Evolutionary conservation across 1,284 basidiomycete species (phyloP).

Genomic region (Microbotryum lychnidis-dioicae): DNA sequence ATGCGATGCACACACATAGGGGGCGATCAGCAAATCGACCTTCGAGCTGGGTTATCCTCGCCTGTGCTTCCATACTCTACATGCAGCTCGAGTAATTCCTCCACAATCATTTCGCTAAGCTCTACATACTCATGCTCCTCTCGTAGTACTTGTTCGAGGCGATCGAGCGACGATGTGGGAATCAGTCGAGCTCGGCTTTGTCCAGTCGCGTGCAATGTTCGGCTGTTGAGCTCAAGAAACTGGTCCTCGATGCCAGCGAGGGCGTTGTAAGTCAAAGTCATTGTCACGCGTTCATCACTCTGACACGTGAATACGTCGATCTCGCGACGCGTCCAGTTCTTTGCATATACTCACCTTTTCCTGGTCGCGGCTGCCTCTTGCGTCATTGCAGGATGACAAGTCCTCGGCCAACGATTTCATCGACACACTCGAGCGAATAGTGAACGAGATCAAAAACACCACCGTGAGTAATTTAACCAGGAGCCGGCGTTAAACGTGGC

Average conservation of each 20-base stretch:
- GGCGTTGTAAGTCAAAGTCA: slow-evolving; percentile 24
- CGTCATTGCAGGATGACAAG: slow-evolving; percentile 46
- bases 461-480: slow-evolving; percentile 40
- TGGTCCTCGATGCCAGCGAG: slow-evolving; percentile 28
- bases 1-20: too few relatives aligned
- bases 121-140: too few relatives aligned
- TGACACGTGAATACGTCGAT: neutral
- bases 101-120: too few relatives aligned
- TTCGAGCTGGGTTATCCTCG: too few relatives aligned
- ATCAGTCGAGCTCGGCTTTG: too few relatives aligned
- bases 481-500: slow-evolving; percentile 49
- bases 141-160: slow-evolving; percentile 31
- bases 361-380: too few relatives aligned
- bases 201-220: slow-evolving; percentile 3
- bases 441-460: slow-evolving; percentile 61
- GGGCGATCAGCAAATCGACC: too few relatives aligned
- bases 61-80: too few relatives aligned
- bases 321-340: neutral
- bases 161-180: slow-evolving; percentile 16
- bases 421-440: slow-evolving; percentile 77
- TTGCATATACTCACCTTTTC: neutral
- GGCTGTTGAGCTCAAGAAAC: slow-evolving; percentile 28
- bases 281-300: neutral
- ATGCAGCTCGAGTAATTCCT: too few relatives aligned
- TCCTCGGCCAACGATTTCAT: slow-evolving; percentile 82